A percentile compares a stretch with the other conserved stretches of the same genome.
Evolutionary conservation across 2,329 filamentous ascomycete genomes (phyloP).

Genomic region (Talaromyces sp.): DNA sequence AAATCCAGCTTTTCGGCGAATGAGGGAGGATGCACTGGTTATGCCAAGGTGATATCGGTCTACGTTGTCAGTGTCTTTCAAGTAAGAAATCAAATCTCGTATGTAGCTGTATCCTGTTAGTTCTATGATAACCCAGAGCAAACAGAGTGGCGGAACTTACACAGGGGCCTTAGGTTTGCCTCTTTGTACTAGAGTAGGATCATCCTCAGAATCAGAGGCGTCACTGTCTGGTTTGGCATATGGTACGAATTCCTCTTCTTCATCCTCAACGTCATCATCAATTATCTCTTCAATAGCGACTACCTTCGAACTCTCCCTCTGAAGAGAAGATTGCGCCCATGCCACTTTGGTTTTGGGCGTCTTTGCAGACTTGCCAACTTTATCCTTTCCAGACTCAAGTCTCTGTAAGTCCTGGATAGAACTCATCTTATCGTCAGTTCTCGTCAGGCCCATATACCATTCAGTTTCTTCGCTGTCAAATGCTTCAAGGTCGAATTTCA

Average conservation of each 20-base stretch:
- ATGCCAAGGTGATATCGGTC: constrained; percentile 80
- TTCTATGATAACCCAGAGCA: neutral
- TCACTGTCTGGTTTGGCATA: constrained; percentile 88
- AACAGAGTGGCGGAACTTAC: constrained; percentile 32
- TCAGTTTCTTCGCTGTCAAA: constrained; percentile 66
- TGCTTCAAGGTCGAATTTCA: constrained; percentile 83
- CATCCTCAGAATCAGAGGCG: constrained; percentile 85
- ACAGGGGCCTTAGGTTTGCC: constrained; percentile 82
- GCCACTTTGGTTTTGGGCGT: constrained; percentile 14
- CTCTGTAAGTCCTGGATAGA: constrained; percentile 49
- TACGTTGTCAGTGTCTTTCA: constrained; percentile 77
- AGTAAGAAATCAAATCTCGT: constrained; percentile 72
- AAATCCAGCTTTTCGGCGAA: constrained; percentile 82
- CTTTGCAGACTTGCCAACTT: constrained; percentile 18
- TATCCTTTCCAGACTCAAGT: constrained; percentile 18
- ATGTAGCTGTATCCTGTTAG: constrained; percentile 57
- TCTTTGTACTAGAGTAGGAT: constrained; percentile 78
- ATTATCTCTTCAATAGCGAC: constrained; percentile 61
- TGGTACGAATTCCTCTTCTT: constrained; percentile 65
- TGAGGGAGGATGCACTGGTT: constrained; percentile 70
- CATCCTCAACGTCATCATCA: constrained; percentile 49
- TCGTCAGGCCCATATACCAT: constrained; percentile 68
- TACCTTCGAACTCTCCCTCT: constrained; percentile 38
- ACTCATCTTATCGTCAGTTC: constrained; percentile 61
- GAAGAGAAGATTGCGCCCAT: neutral